Evolutionary conservation across 1,284 basidiomycete species (phyloP).

Genomic region (Cutaneotrichosporon sp.): DNA sequence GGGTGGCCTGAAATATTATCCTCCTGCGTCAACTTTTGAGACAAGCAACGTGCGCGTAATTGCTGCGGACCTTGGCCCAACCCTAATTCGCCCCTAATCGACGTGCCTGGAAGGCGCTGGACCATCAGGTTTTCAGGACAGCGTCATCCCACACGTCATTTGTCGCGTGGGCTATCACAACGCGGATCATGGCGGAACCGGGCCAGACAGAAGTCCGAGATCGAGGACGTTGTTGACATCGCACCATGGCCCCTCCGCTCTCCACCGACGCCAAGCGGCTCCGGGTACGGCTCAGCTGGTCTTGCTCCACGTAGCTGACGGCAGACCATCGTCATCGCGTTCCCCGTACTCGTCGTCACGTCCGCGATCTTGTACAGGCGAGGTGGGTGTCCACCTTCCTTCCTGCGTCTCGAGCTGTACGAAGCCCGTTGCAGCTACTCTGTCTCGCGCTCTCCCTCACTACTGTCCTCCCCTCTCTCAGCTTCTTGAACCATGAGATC

Average conservation of each 20-base stretch:
- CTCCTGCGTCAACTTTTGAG: background rate
- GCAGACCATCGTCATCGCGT: slow-evolving; percentile 50
- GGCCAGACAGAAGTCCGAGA: too few relatives aligned
- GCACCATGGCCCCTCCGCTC: slow-evolving; percentile 34
- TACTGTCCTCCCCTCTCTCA: too few relatives aligned
- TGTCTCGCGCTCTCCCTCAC: background rate
- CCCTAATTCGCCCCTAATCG: too few relatives aligned
- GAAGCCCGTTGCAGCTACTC: background rate
- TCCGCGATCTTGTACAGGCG: slow-evolving; percentile 50
- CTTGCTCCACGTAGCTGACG: slow-evolving; percentile 21
- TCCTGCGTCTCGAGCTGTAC: background rate
- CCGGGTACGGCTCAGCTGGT: too few relatives aligned
- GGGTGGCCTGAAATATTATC: too few relatives aligned
- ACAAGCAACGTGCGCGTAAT: too few relatives aligned
- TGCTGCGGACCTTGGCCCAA: too few relatives aligned
- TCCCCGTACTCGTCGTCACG: slow-evolving; percentile 49
- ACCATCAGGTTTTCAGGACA: slow-evolving; percentile 19
- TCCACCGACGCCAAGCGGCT: slow-evolving; percentile 44
- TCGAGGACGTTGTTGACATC: background rate
- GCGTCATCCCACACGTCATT: slow-evolving; percentile 9
- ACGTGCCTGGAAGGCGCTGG: too few relatives aligned
- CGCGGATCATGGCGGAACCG: too few relatives aligned
- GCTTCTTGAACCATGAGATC: background rate
- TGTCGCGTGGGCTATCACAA: background rate
- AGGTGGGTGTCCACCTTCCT: slow-evolving; percentile 29